Percentiles rank a stretch among this genome's conserved stretches.
These are phyloP conservation scores for Cryoendolithus antarcticus DNA, from an alignment of 2,329 filamentous ascomycete genomes.

Conservation along the genomic window DNA sequence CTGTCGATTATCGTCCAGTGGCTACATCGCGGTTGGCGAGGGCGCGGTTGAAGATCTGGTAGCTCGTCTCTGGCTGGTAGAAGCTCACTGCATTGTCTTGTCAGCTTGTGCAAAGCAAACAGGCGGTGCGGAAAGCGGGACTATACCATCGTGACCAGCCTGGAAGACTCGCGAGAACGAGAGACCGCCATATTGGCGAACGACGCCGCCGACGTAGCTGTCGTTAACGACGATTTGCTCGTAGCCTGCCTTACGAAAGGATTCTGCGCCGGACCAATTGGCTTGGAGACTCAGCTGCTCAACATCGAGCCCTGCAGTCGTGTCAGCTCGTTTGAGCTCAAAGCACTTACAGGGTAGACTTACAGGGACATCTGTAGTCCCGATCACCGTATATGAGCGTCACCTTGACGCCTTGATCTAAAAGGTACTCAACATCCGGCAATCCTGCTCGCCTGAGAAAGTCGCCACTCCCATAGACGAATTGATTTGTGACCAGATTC, in stretches of 20 bases:
- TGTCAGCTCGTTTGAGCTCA: too few relatives aligned
- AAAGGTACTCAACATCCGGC: conserved; percentile 15
- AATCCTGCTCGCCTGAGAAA: conserved; percentile 9
- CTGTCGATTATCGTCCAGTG: conserved; percentile 34
- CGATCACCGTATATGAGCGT: conserved; percentile 18
- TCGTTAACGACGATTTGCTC: conserved; percentile 16
- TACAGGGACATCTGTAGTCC: conserved; percentile 16
- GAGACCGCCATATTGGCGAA: conserved; percentile 22
- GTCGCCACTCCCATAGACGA: conserved; percentile 11
- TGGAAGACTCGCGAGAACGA: conserved; percentile 25
- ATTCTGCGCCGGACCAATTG: conserved; percentile 12
- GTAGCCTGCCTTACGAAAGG: conserved; percentile 20
- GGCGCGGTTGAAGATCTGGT: conserved; percentile 41
- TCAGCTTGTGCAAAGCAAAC: background rate
- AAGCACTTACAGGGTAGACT: too few relatives aligned
- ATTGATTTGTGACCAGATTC: conserved; percentile 1
- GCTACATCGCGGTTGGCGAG: conserved; percentile 41
- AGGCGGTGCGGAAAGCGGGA: conserved; percentile 5
- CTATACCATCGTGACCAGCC: conserved; percentile 17
- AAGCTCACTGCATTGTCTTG: conserved; percentile 1
- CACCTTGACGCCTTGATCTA: conserved; percentile 14
- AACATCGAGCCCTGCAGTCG: conserved; percentile 12
- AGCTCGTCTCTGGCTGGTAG: conserved; percentile 44
- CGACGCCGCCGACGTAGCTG: conserved; percentile 18
- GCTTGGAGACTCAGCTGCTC: conserved; percentile 18